phyloP scores from a whole-genome alignment of 306 rosid genomes.

The Astragalus membranaceus region DNA sequence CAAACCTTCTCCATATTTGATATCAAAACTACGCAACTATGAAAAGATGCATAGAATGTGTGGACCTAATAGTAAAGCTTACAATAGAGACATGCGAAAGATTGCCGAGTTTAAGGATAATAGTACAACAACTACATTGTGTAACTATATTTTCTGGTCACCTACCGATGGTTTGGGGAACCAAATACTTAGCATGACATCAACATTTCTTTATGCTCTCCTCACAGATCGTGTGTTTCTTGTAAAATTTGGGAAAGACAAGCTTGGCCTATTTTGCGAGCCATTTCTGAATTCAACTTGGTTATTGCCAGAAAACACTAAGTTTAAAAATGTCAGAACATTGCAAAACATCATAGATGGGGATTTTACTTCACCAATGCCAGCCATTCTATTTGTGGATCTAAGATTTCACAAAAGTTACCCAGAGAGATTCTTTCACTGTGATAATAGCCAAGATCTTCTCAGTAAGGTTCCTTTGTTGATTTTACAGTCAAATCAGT shows the following conservation, averaged over 20 bases:
- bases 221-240: no score
- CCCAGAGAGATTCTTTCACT: constrained; percentile 49
- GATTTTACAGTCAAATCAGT: no score
- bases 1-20: no score
- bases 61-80: background rate
- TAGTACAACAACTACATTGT: constrained; percentile 1
- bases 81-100: constrained; percentile 24
- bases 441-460: constrained; percentile 40
- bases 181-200: no score
- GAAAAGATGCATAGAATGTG: no score
- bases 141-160: constrained; percentile 49
- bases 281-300: no score
- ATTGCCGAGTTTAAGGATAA: constrained; percentile 19
- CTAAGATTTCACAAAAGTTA: constrained; percentile 19
- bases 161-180: background rate
- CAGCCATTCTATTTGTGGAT: constrained; percentile 35
- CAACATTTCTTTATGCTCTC: no score
- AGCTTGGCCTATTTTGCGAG: no score
- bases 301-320: constrained; percentile 6
- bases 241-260: no score
- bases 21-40: no score
- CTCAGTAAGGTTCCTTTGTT: constrained; percentile 13
- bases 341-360: constrained; percentile 33
- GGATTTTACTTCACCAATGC: background rate
- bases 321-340: constrained; percentile 24